These are phyloP conservation scores for Leptographium lundbergii DNA, from an alignment of 2,329 filamentous ascomycete genomes.

Conservation along the genomic window DNA sequence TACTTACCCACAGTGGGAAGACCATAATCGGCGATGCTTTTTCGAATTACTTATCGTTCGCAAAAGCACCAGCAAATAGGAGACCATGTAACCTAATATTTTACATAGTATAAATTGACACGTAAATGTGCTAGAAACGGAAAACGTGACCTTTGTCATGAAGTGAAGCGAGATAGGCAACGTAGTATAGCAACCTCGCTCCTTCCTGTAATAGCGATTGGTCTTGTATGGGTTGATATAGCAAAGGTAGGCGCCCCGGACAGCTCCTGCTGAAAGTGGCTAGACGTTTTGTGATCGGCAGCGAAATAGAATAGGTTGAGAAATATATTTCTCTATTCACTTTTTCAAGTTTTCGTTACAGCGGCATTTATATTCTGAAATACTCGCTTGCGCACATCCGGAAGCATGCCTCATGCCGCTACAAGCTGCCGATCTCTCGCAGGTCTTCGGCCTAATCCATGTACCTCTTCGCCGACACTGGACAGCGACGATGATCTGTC, in stretches of 20 bases:
- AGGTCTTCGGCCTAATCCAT: not conserved
- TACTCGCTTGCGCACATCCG: not conserved
- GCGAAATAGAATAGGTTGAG: not conserved
- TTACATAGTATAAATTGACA: slow-evolving; percentile 2
- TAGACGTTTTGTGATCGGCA: not conserved
- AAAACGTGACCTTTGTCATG: not conserved
- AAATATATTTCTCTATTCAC: not conserved
- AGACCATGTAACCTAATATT: not conserved
- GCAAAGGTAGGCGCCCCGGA: not conserved
- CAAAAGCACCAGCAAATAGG: not conserved
- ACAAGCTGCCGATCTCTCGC: not conserved
- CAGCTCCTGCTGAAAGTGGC: not conserved
- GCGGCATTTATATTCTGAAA: not conserved
- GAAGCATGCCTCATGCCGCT: not conserved
- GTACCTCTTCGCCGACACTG: not conserved
- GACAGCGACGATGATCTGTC: not conserved
- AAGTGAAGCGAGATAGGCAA: not conserved
- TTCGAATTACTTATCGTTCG: not conserved
- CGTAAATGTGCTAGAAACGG: not conserved
- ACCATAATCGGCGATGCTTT: not conserved
- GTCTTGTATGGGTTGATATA: not conserved
- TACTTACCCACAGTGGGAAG: not conserved
- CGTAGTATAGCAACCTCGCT: not conserved
- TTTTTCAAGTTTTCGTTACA: not conserved
- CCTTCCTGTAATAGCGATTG: not conserved